Conservation (phyloP, 371 early-diverging fungal species). For the Conidiobolus incongruus region DNA sequence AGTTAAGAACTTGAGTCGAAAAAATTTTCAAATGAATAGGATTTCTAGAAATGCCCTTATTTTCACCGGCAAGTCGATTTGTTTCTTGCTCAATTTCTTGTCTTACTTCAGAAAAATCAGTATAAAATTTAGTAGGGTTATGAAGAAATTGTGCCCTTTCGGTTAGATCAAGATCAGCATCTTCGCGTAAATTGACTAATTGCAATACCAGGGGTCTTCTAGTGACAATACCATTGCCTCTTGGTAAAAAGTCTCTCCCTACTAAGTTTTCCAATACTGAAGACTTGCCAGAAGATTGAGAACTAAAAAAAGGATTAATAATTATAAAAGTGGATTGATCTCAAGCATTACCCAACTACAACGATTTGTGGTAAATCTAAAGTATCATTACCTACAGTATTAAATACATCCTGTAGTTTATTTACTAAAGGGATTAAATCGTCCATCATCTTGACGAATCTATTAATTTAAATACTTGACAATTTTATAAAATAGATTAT, state of each 20-base stretch:
- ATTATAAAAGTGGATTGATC: slow-evolving; percentile 7
- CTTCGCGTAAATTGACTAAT: slow-evolving; percentile 36
- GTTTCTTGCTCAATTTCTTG: slow-evolving; percentile 83
- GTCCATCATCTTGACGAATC: slow-evolving; percentile 22
- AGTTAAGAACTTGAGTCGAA: slow-evolving; percentile 63
- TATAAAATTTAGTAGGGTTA: slow-evolving; percentile 46
- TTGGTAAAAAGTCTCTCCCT: slow-evolving; percentile 73
- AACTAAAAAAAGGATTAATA: slow-evolving; percentile 12
- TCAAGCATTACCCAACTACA: slow-evolving; percentile 36
- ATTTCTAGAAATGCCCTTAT: slow-evolving; percentile 65
- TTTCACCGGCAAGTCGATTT: slow-evolving; percentile 54
- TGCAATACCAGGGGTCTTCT: slow-evolving; percentile 83
- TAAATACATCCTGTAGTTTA: slow-evolving; percentile 83
- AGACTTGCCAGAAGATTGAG: slow-evolving; percentile 83
- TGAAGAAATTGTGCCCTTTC: slow-evolving; percentile 59
- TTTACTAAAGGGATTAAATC: slow-evolving; percentile 70
- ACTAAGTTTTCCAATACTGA: slow-evolving; percentile 82
- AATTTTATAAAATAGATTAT: too few relatives aligned
- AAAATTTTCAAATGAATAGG: slow-evolving; percentile 80
- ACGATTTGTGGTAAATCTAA: slow-evolving; percentile 85
- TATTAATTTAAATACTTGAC: too few relatives aligned
- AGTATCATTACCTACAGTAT: slow-evolving; percentile 48
- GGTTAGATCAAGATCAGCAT: slow-evolving; percentile 10
- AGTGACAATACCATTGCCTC: slow-evolving; percentile 84
- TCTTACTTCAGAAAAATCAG: slow-evolving; percentile 60